Conservation (phyloP, 169 alveolate species). For the Cryptosporidium sp. region DNA sequence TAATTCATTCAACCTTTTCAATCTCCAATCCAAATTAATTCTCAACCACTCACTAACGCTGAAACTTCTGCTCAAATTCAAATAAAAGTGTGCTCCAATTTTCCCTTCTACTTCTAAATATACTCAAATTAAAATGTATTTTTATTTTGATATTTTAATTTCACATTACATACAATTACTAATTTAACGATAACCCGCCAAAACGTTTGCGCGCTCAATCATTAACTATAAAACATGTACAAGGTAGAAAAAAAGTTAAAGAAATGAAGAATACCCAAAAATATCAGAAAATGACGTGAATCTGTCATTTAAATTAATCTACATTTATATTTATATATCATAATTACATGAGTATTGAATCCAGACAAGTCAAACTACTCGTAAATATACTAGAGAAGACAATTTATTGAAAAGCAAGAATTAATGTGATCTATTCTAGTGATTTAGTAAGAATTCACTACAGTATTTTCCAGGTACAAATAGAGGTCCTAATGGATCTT, state of each 20-base stretch:
- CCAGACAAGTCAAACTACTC: no score
- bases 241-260: neutral
- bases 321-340: no score
- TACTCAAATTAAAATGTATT: neutral
- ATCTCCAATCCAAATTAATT: no score
- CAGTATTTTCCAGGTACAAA: constrained; percentile 69
- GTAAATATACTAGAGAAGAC: no score
- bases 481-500: constrained; percentile 67
- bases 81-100: neutral
- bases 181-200: neutral
- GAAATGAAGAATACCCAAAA: neutral
- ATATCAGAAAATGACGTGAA: neutral
- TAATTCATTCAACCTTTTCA: neutral
- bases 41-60: no score
- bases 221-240: neutral
- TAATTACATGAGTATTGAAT: no score
- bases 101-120: neutral
- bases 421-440: neutral
- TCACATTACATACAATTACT: no score
- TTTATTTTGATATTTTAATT: no score
- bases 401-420: no score
- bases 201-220: neutral
- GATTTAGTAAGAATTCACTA: constrained; percentile 34
- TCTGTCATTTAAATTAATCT: no score
- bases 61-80: no score